A percentile compares a stretch with the other conserved stretches of the same genome.
These are phyloP conservation scores for Amborella trichopoda DNA, from an alignment of 164 flowering plant species.

Conservation along the genomic window DNA sequence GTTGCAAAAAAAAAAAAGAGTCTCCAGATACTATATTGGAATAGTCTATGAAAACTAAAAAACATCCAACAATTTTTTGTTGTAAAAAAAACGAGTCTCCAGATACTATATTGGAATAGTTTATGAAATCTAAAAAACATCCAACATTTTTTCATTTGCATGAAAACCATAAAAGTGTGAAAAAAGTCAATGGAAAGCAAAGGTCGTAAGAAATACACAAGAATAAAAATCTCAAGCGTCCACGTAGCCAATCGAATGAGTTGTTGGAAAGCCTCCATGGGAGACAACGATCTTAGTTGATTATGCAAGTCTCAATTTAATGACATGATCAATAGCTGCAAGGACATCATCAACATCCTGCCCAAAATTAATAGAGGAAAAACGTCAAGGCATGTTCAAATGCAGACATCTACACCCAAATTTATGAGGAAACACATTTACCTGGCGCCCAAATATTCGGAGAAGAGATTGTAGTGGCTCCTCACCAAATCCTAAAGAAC, in stretches of 20 bases:
- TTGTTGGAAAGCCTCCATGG: slow-evolving; percentile 94
- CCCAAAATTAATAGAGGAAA: neutral
- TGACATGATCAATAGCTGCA: slow-evolving; percentile 57
- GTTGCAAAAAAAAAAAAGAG: no score
- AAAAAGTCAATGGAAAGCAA: neutral
- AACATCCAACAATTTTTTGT: no score
- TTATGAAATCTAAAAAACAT: no score
- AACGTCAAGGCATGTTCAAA: neutral
- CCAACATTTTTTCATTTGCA: no score
- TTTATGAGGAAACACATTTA: slow-evolving; percentile 8
- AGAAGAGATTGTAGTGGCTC: slow-evolving; percentile 97
- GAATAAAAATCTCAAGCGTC: neutral
- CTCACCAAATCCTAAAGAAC: slow-evolving; percentile 95
- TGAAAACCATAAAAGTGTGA: neutral
- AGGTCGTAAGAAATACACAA: neutral
- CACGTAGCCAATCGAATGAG: slow-evolving; percentile 98
- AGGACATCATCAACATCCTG: slow-evolving; percentile 98
- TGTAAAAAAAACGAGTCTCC: no score
- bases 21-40: no score
- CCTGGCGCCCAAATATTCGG: slow-evolving; percentile 87
- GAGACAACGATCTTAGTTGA: slow-evolving; percentile 75
- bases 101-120: no score
- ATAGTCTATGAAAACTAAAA: no score
- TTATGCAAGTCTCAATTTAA: slow-evolving; percentile 62
- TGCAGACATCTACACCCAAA: neutral